Conservation (phyloP, 331 rosid genomes). For the Acacia concinna region DNA sequence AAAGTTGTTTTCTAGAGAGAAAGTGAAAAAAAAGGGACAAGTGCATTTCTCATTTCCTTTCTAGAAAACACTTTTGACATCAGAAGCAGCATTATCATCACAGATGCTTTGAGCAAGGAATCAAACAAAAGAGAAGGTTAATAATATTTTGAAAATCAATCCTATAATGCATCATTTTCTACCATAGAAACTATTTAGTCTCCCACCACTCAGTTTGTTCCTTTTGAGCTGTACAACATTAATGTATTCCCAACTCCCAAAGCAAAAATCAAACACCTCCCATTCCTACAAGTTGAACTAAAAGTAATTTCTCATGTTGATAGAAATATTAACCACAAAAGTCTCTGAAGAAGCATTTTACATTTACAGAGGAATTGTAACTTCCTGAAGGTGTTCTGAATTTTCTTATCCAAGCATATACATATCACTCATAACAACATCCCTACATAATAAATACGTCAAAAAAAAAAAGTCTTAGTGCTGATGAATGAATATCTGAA, state of each 20-base stretch:
- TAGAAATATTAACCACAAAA: constrained; percentile 10
- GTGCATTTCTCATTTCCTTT: not conserved
- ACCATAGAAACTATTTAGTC: not conserved
- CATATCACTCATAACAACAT: not conserved
- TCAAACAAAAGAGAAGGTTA: not conserved
- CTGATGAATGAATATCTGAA: constrained; percentile 3
- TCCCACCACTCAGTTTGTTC: not conserved
- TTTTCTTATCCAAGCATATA: not conserved
- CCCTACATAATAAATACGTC: not conserved
- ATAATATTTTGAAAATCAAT: not conserved
- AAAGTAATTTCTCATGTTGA: not conserved
- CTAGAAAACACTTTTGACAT: not conserved
- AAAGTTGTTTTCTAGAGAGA: not conserved
- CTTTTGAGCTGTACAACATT: not conserved
- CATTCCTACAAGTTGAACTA: constrained; percentile 6
- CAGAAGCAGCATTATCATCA: not conserved
- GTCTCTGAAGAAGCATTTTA: not conserved
- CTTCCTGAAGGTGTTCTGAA: not conserved
- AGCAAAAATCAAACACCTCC: not conserved
- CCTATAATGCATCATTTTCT: not conserved
- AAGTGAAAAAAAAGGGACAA: not conserved
- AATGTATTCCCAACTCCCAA: not conserved
- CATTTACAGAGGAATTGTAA: not conserved
- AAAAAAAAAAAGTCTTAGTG: not conserved
- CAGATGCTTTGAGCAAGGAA: not conserved